Evolutionary conservation across 2,329 filamentous ascomycete species (phyloP), one percentile per base, ranked within the genome.

Genomic region (Scorias spongiosa): DNA sequence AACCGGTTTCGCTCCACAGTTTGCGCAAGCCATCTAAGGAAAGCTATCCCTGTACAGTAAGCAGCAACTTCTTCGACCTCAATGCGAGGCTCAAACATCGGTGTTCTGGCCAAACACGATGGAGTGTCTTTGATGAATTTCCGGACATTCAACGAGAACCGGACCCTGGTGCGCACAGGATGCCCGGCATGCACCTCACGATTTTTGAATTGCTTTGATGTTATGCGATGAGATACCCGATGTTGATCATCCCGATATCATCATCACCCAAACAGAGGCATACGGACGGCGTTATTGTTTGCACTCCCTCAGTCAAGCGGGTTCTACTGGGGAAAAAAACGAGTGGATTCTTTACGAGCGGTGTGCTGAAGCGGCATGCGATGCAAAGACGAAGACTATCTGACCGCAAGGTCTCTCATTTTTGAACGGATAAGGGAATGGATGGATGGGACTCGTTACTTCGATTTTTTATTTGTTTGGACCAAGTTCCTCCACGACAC

Each of bases 1-100:
- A 62, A 82, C 84, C 59, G 84, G 89, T 63, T 93, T 88, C 63
- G 75, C 84, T 54, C 66, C 75, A 56, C 72, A 74, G 52, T 80
- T 77, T 59, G 75, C 75, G 50, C 80, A 84, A 50, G 87, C 81
- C 52, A 93, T 93, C 71, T 95, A 71, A 36, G 15, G 9, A 12
- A 9, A 36, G 3, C 32, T 9, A 12, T 36, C 32, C 12, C 9
- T 15, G 15, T 15, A 26, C 20, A 26, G 20, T 26, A 26, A 26
- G 20, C 20, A 26, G 32, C 32, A 36, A 5, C 12, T 12, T 9
- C 32, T 36, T 15, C 11, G 15, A 12, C 32, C 32, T 15, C 32
- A 12, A 36, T 12, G 32, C 32, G 32, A 15, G 47, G 44, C 30
- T 44, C 46, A 14, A 29, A 30, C 48, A 51, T 57, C 54, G 61